Percentiles rank a stretch among this genome's conserved stretches.
Evolutionary conservation across 2,329 filamentous ascomycete species (phyloP).

Genomic region (Ascochyta lentis): DNA sequence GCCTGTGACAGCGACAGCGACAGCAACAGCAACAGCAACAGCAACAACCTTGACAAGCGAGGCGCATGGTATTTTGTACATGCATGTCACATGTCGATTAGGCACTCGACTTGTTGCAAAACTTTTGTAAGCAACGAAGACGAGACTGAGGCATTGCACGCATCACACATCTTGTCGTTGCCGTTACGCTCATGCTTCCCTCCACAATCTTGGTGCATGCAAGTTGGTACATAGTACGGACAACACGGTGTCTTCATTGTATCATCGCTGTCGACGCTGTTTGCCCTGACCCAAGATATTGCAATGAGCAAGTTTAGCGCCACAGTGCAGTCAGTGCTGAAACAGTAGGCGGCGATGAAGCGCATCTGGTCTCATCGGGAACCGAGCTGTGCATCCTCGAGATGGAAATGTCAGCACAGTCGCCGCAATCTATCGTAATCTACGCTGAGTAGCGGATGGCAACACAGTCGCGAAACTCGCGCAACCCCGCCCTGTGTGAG

Average conservation of each 20-base stretch:
- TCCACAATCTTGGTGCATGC: background rate
- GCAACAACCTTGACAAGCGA: background rate
- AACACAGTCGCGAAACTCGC: constrained; percentile 24
- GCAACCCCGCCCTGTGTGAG: constrained; percentile 12
- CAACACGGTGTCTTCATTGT: constrained; percentile 9
- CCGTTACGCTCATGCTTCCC: background rate
- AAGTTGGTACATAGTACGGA: background rate
- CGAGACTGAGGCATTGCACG: background rate
- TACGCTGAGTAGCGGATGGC: constrained; percentile 14
- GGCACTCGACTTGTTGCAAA: background rate
- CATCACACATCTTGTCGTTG: background rate
- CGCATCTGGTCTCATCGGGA: constrained; percentile 35
- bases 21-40: background rate
- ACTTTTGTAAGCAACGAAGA: background rate
- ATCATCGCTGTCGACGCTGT: constrained; percentile 5
- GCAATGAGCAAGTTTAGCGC: constrained; percentile 47
- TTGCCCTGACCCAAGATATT: constrained; percentile 6
- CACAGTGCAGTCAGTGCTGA: constrained; percentile 31
- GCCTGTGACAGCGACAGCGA: background rate
- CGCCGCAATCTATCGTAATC: constrained; percentile 22
- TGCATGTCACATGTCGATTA: background rate
- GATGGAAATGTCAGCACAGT: constrained; percentile 20
- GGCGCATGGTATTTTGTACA: background rate
- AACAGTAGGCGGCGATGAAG: constrained; percentile 19
- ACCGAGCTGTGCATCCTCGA: constrained; percentile 16